Conservation (phyloP, 345 rosid species). For the Eucalyptus marginata region DNA sequence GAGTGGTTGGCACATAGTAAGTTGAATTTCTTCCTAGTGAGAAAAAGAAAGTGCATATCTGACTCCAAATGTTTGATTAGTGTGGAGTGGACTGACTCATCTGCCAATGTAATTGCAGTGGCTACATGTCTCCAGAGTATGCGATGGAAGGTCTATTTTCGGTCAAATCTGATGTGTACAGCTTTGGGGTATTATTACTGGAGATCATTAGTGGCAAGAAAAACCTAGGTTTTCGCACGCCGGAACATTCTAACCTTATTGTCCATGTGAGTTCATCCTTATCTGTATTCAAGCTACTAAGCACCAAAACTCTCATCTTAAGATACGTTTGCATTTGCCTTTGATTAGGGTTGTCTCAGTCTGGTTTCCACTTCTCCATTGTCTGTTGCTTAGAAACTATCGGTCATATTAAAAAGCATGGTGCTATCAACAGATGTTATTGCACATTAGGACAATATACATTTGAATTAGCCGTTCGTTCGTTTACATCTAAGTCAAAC, state of each 20-base stretch:
- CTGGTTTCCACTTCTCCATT: background rate
- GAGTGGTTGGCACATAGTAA: constrained; percentile 11
- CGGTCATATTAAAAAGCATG: background rate
- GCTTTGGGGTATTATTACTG: constrained; percentile 57
- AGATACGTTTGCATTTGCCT: background rate
- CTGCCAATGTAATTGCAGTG: constrained; percentile 10
- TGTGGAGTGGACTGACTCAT: background rate
- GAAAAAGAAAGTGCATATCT: background rate
- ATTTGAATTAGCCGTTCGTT: background rate
- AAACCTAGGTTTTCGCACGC: constrained; percentile 34
- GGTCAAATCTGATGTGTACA: constrained; percentile 64
- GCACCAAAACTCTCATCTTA: no score
- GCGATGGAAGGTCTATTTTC: constrained; percentile 77
- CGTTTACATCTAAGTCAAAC: background rate
- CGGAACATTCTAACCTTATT: constrained; percentile 28
- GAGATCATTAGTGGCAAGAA: constrained; percentile 57
- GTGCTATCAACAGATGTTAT: background rate
- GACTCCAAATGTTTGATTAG: background rate
- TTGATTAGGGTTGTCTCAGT: background rate
- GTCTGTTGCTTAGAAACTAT: background rate
- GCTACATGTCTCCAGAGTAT: constrained; percentile 77
- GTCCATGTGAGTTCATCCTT: constrained; percentile 28
- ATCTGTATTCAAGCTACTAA: background rate
- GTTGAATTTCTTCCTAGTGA: background rate
- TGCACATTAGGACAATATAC: background rate